Conservation (phyloP, 176 grass and related monocot species). For the Rhynchospora tenuis region DNA sequence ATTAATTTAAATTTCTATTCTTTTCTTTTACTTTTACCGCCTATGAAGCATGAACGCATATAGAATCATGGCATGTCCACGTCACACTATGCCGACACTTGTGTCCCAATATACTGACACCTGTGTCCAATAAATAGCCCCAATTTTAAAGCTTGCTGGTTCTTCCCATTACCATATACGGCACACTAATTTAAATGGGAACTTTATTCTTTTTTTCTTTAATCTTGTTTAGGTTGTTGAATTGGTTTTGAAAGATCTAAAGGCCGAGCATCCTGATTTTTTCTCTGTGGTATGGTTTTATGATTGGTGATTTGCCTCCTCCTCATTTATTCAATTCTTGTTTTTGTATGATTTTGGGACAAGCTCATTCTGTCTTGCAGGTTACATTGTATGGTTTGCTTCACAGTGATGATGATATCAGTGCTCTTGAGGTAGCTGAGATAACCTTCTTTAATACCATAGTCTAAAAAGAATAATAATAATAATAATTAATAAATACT, state of each 20-base stretch:
- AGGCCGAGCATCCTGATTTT: conserved; percentile 53
- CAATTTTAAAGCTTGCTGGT: not conserved
- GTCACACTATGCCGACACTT: too few species aligned
- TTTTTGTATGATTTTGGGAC: not conserved
- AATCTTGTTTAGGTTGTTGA: conserved; percentile 54
- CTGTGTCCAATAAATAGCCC: too few species aligned
- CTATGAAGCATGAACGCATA: too few species aligned
- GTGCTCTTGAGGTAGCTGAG: conserved; percentile 61
- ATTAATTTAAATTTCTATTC: not conserved
- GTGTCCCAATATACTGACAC: too few species aligned
- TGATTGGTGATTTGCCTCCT: conserved; percentile 7
- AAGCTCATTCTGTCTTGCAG: conserved; percentile 32
- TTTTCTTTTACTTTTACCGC: too few species aligned
- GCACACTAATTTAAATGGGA: not conserved
- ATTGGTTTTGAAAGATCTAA: conserved; percentile 83
- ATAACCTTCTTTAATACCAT: conserved; percentile 2
- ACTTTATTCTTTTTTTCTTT: not conserved
- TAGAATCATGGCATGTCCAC: too few species aligned
- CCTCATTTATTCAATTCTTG: not conserved
- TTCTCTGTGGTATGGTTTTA: conserved; percentile 62
- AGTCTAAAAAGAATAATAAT: too few species aligned
- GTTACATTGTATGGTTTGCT: conserved; percentile 86
- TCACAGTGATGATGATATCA: conserved; percentile 74
- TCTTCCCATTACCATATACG: not conserved
- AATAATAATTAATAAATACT: too few species aligned